phyloP scores from a whole-genome alignment of 2,329 filamentous ascomycete genomes.

The Verticillium nubilum region DNA sequence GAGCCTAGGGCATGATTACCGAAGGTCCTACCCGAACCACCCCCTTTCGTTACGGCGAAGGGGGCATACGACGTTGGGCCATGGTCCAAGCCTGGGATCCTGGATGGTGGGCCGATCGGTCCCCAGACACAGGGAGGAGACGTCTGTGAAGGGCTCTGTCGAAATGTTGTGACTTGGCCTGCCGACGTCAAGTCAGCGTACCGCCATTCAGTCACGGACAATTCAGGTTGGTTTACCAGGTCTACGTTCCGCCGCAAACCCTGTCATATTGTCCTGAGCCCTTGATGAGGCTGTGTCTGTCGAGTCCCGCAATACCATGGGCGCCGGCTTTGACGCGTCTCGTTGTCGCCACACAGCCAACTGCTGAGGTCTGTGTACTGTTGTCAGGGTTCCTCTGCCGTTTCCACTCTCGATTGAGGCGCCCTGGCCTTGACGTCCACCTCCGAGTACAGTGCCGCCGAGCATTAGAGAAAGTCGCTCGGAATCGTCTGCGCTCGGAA shows the following conservation, averaged over 20 bases:
- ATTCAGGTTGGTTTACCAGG: background rate
- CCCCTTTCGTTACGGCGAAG: background rate
- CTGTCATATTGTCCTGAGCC: background rate
- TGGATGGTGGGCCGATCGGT: constrained; percentile 20
- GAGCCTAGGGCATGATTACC: background rate
- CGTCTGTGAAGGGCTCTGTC: constrained; percentile 4
- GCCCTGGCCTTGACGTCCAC: background rate
- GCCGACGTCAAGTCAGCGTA: background rate
- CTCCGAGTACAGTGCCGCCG: background rate
- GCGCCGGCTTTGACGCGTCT: background rate
- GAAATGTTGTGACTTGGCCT: background rate
- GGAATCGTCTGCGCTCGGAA: background rate
- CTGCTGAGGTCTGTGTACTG: background rate
- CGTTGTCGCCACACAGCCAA: background rate
- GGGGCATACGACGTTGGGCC: background rate
- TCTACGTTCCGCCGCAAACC: background rate
- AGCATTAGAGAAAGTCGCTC: background rate
- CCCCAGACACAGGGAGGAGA: constrained; percentile 21
- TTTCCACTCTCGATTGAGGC: background rate
- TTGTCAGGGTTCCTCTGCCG: background rate
- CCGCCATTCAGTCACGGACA: background rate
- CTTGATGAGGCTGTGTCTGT: background rate
- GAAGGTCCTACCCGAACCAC: background rate
- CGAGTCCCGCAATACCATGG: background rate
- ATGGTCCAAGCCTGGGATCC: background rate